These are phyloP conservation scores for Neofusicoccum parvum DNA, from an alignment of 2,329 filamentous ascomycete genomes.

Conservation along the genomic window DNA sequence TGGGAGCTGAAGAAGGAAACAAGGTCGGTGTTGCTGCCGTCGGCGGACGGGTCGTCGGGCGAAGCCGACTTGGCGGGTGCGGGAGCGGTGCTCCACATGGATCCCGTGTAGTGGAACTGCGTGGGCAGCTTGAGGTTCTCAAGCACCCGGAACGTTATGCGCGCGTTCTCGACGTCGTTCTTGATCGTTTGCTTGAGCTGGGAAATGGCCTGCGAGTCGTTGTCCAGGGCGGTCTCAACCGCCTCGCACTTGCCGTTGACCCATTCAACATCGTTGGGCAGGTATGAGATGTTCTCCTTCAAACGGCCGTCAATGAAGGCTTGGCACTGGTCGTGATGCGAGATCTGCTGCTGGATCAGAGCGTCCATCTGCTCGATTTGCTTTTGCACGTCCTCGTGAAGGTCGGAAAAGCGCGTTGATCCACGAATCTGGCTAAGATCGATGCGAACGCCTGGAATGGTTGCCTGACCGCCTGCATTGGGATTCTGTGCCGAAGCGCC, in stretches of 20 bases:
- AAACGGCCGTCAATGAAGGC: conserved; percentile 50
- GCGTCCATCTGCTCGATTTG: conserved; percentile 77
- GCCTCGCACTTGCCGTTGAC: conserved; percentile 64
- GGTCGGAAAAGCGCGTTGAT: conserved; percentile 89
- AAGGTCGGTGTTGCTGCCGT: conserved; percentile 48
- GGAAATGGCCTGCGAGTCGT: conserved; percentile 64
- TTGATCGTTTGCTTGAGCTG: conserved; percentile 59
- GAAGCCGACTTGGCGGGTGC: conserved; percentile 26
- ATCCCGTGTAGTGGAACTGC: conserved; percentile 59
- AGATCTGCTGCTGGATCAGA: conserved; percentile 77
- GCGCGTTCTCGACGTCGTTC: conserved; percentile 69
- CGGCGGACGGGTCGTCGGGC: conserved; percentile 29
- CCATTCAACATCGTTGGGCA: conserved; percentile 67
- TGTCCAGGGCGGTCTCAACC: conserved; percentile 63
- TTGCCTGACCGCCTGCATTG: conserved; percentile 3
- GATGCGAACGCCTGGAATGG: conserved; percentile 20
- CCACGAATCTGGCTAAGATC: conserved; percentile 58
- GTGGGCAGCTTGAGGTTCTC: conserved; percentile 73
- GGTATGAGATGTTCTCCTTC: conserved; percentile 63
- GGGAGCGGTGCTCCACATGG: conserved; percentile 28
- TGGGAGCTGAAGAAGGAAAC: conserved; percentile 49
- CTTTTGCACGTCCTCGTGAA: conserved; percentile 78
- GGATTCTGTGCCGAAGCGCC: not conserved
- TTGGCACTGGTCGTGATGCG: conserved; percentile 74
- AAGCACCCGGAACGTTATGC: conserved; percentile 71